A percentile compares a stretch with the other conserved stretches of the same genome.
Evolutionary conservation across 2,329 filamentous ascomycete genomes (phyloP).

Genomic region (Byssoonygena ceratinophila): DNA sequence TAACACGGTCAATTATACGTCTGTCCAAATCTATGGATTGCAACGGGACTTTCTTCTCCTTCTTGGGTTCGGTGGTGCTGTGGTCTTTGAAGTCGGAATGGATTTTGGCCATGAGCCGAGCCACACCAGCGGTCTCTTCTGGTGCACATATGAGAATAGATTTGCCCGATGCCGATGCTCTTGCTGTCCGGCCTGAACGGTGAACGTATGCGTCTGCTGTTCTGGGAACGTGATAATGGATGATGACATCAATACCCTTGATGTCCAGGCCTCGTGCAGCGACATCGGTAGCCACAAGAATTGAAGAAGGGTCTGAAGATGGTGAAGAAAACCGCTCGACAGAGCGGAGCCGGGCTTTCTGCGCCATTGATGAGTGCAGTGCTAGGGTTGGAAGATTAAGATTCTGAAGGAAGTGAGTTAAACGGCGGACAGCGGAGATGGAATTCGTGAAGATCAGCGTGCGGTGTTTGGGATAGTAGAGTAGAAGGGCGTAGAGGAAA

Average conservation of each 20-base stretch:
- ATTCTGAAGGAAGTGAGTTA: slow-evolving; percentile 73
- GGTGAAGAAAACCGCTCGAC: slow-evolving; percentile 75
- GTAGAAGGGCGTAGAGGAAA: slow-evolving; percentile 77
- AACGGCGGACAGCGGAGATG: slow-evolving; percentile 77
- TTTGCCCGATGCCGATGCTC: slow-evolving; percentile 63
- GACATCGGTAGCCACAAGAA: slow-evolving; percentile 87
- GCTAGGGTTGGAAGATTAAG: slow-evolving; percentile 65
- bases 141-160: slow-evolving; percentile 84
- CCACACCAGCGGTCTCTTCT: slow-evolving; percentile 77
- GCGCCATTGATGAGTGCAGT: slow-evolving; percentile 86
- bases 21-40: slow-evolving; percentile 70
- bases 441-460: slow-evolving; percentile 93
- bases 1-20: slow-evolving; percentile 63
- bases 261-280: slow-evolving; percentile 92
- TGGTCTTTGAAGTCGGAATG: slow-evolving; percentile 36
- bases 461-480: slow-evolving; percentile 69
- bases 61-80: slow-evolving; percentile 16
- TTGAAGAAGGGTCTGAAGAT: slow-evolving; percentile 44
- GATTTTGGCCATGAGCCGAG: slow-evolving; percentile 76
- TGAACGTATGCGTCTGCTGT: slow-evolving; percentile 91
- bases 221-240: slow-evolving; percentile 92
- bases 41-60: slow-evolving; percentile 51
- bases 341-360: slow-evolving; percentile 88
- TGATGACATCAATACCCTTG: slow-evolving; percentile 71
- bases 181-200: slow-evolving; percentile 84